phyloP scores from a whole-genome alignment of 2,329 filamentous ascomycete species.

The Sodiomyces alkalinus region DNA sequence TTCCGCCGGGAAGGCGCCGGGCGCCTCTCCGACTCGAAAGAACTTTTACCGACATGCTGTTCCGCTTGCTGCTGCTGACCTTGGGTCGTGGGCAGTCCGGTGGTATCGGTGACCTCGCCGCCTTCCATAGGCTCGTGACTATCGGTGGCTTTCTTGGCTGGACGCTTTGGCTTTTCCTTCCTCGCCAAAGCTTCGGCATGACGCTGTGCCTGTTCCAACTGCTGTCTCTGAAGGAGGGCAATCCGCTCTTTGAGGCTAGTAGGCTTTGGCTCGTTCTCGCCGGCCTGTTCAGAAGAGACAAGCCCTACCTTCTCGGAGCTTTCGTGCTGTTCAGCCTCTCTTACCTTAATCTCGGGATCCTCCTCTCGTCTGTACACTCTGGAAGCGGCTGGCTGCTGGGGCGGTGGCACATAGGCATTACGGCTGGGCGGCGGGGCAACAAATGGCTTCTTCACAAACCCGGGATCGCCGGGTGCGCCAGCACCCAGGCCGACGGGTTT shows the following conservation, averaged over 20 bases:
- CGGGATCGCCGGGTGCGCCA: conserved; percentile 39
- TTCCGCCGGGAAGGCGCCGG: conserved; percentile 32
- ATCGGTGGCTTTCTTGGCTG: conserved; percentile 52
- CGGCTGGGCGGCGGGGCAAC: conserved; percentile 88
- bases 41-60: conserved; percentile 20
- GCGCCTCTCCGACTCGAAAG: conserved; percentile 28
- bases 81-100: conserved; percentile 1
- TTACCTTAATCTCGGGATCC: conserved; percentile 56
- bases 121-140: conserved; percentile 22
- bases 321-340: conserved; percentile 49
- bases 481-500: conserved; percentile 55
- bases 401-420: conserved; percentile 74
- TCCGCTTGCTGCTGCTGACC: conserved; percentile 8
- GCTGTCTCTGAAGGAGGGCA: conserved; percentile 83
- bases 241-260: conserved; percentile 91
- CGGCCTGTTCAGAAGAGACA: conserved; percentile 33
- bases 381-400: conserved; percentile 51
- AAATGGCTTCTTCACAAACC: conserved; percentile 93
- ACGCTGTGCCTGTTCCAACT: conserved; percentile 73
- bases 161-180: conserved; percentile 76
- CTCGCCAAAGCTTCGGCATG: conserved; percentile 65
- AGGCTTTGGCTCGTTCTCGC: conserved; percentile 76
- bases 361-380: conserved; percentile 80
- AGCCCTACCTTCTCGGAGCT: conserved; percentile 56
- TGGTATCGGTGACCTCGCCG: conserved; percentile 2